Evolutionary conservation across 805 yeast species (phyloP), one percentile per base, ranked within the genome.

Genomic region (Wickerhamomyces rabaulensis): DNA sequence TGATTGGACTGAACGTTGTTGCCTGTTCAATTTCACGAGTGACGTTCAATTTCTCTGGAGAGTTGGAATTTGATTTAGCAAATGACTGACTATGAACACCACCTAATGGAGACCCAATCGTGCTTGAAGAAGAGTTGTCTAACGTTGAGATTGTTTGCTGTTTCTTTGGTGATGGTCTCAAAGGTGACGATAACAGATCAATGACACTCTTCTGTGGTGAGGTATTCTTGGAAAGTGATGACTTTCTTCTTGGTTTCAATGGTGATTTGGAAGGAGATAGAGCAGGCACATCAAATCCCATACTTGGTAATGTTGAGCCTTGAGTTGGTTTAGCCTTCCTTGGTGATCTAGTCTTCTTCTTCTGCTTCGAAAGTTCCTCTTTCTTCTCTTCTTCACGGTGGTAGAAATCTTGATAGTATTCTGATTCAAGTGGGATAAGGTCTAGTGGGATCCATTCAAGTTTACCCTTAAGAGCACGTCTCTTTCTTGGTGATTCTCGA

Each of bases 381-480:
- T 13, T 29, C 27, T 17, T 19, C 19, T 29, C 21, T 13, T 29
- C 22, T 17, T 45, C 9, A 12, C 17, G 33, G 12, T 33, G 15
- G 13, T 22, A 6, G 21, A 27, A 47, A 5, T 20, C 21, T 19
- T 12, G 20, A 17, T 42, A 41, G 2, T 29, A 40, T 7, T 38
- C 16, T 6, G 39, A 39, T 3, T 27, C 8, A 6, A 21, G 10
- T 6, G 49, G 43, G 1, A 50, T 27, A 1, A 50, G 25, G 4
- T 25, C 40, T 10, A 17, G 10, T 6, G 53, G 53, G 3, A 50
- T 22, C 45, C 46, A 50, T 12, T 39, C 36, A 6, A 50, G 33
- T 16, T 50, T 50, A 9, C 53, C 53, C 8, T 47, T 41, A 33
- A 20, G 17, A 9, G 36, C 9, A 16, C 20, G 17, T 21, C 43